Evolutionary conservation across 805 yeast genomes (phyloP).

Genomic region (Ogataea wickerhamii): DNA sequence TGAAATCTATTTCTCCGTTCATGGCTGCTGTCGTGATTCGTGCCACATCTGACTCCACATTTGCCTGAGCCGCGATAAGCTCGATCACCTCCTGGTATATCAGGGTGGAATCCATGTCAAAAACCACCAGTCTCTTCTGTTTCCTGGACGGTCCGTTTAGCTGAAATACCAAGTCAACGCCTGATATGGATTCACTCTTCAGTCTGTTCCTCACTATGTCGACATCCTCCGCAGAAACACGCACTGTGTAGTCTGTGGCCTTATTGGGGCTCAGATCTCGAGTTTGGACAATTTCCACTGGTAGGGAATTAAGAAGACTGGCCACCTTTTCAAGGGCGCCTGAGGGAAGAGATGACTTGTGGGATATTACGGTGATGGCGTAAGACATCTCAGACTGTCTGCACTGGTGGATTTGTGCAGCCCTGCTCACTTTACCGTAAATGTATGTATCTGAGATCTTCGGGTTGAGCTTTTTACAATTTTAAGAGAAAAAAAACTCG

Average conservation of each 20-base stretch:
- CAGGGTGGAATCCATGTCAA: slow-evolving; percentile 97
- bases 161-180: slow-evolving; percentile 45
- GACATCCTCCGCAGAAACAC: slow-evolving; percentile 18
- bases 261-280: slow-evolving; percentile 31
- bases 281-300: slow-evolving; percentile 29
- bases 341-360: slow-evolving; percentile 19
- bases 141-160: slow-evolving; percentile 29
- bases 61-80: slow-evolving; percentile 90
- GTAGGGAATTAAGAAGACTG: slow-evolving; percentile 26
- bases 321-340: slow-evolving; percentile 23
- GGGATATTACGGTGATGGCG: slow-evolving; percentile 31
- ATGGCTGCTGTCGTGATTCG: slow-evolving; percentile 89
- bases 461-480: background rate
- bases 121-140: slow-evolving; percentile 63
- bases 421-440: no score
- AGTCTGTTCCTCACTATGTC: slow-evolving; percentile 18
- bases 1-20: slow-evolving; percentile 95
- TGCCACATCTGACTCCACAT: slow-evolving; percentile 82
- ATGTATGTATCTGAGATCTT: no score
- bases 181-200: slow-evolving; percentile 23
- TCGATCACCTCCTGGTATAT: slow-evolving; percentile 97
- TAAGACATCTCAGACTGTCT: slow-evolving; percentile 20
- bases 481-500: background rate
- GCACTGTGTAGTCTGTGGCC: slow-evolving; percentile 37
- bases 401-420: no score